A percentile compares a stretch with the other conserved stretches of the same genome.
phyloP scores from a whole-genome alignment of 768 basidiomycete species.

The Amanita inopinata region DNA sequence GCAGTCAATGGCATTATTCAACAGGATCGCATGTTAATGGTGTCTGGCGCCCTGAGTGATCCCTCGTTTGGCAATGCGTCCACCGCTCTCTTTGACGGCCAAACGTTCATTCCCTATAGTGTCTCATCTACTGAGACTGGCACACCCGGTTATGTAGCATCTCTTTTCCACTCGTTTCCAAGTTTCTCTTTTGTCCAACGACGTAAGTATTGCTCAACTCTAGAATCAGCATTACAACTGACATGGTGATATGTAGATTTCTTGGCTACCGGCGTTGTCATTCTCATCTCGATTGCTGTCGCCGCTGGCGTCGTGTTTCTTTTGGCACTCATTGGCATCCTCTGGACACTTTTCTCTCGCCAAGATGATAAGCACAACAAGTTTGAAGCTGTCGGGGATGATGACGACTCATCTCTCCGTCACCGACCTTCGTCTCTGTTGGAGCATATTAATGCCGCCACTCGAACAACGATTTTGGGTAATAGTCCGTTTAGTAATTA shows the following conservation, averaged over 20 bases:
- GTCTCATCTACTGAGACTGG: conserved; percentile 58
- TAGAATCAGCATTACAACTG: conserved; percentile 10
- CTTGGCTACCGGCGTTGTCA: conserved; percentile 87
- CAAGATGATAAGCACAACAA: conserved; percentile 65
- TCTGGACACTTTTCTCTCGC: conserved; percentile 83
- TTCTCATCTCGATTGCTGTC: conserved; percentile 95
- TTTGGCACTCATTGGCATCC: conserved; percentile 71
- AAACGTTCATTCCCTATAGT: conserved; percentile 74
- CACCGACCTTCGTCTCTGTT: conserved; percentile 83
- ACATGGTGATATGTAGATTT: conserved; percentile 40
- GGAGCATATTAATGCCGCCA: conserved; percentile 87
- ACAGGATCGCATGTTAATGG: conserved; percentile 80
- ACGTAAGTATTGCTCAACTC: conserved; percentile 28
- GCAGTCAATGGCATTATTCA: conserved; percentile 61
- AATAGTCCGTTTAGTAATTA: conserved; percentile 29
- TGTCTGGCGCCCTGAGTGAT: conserved; percentile 70
- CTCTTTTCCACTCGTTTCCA: conserved; percentile 75
- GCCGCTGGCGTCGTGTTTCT: conserved; percentile 90
- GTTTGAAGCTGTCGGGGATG: conserved; percentile 53
- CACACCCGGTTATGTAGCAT: conserved; percentile 56
- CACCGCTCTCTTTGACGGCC: conserved; percentile 81
- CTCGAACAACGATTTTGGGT: conserved; percentile 73
- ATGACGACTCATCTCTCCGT: conserved; percentile 66
- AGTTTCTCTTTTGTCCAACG: conserved; percentile 66
- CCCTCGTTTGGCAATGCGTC: conserved; percentile 71